Evolutionary conservation across 2,329 filamentous ascomycete species (phyloP).

Genomic region (Sporothrix curviconia): DNA sequence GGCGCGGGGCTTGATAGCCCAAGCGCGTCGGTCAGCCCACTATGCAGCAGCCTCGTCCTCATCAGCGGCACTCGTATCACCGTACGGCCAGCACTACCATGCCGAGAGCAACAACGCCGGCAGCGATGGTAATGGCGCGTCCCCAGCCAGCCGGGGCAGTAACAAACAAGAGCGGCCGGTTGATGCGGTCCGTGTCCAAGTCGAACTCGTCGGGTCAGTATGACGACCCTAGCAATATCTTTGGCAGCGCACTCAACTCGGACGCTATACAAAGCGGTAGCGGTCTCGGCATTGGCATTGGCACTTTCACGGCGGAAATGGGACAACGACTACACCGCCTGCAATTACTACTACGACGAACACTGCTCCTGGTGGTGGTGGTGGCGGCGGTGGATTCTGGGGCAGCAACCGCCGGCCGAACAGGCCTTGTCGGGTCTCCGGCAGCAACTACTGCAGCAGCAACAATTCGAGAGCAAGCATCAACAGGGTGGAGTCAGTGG

Average conservation of each 20-base stretch:
- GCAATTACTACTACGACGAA: neutral
- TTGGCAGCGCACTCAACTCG: neutral
- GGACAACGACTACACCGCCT: neutral
- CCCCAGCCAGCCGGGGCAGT: neutral
- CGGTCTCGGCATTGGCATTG: no score
- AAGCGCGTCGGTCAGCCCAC: slow-evolving; percentile 20
- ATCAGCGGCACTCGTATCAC: slow-evolving; percentile 12
- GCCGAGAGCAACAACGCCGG: neutral
- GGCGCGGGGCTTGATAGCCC: slow-evolving; percentile 15
- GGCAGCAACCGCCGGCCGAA: slow-evolving; percentile 5
- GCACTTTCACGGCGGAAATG: no score
- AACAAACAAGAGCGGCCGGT: neutral
- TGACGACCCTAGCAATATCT: neutral
- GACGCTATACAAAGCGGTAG: neutral
- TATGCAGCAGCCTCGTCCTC: slow-evolving; percentile 17
- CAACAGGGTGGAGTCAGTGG: slow-evolving; percentile 15
- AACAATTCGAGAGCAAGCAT: slow-evolving; percentile 9
- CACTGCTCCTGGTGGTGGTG: neutral
- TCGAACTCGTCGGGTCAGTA: neutral
- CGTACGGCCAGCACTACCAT: slow-evolving; percentile 12
- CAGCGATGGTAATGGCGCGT: neutral
- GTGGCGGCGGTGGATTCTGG: slow-evolving; percentile 10
- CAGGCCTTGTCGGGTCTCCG: slow-evolving; percentile 5
- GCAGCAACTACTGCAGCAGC: slow-evolving; percentile 14
- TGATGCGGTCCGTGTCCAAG: neutral